Conservation (phyloP, 2,329 filamentous ascomycete species). For the Xylaria sp. region DNA sequence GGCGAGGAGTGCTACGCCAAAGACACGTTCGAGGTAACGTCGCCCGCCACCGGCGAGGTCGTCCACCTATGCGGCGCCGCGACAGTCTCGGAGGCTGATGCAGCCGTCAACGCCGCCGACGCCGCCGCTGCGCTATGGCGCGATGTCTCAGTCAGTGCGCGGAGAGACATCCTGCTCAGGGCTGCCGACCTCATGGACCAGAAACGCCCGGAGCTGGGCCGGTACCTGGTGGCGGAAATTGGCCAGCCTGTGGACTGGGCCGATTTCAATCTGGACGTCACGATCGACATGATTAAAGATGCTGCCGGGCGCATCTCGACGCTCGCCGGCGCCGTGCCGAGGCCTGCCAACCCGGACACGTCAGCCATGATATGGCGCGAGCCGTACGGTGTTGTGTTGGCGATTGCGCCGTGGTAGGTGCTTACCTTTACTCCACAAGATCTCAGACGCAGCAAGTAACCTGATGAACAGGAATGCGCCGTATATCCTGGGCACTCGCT, state of each 20-base stretch:
- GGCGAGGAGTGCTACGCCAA: conserved; percentile 58
- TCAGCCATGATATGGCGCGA: conserved; percentile 76
- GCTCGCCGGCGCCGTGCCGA: conserved; percentile 52
- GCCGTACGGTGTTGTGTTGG: conserved; percentile 81
- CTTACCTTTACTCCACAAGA: background rate
- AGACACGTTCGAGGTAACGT: conserved; percentile 66
- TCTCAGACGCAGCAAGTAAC: background rate
- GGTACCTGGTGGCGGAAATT: conserved; percentile 67
- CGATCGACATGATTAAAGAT: conserved; percentile 55
- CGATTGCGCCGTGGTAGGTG: conserved; percentile 81
- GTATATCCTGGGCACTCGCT: conserved; percentile 55
- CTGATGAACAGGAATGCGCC: conserved; percentile 55
- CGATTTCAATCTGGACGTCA: conserved; percentile 54
- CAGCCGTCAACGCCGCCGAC: conserved; percentile 37
- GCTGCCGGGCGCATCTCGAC: conserved; percentile 56
- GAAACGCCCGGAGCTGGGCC: conserved; percentile 65
- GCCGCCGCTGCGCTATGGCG: conserved; percentile 36
- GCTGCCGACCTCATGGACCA: conserved; percentile 72
- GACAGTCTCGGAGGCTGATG: conserved; percentile 52
- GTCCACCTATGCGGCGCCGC: conserved; percentile 67
- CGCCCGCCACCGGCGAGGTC: conserved; percentile 64
- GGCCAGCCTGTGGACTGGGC: conserved; percentile 55
- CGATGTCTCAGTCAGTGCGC: conserved; percentile 61
- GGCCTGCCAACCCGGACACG: conserved; percentile 57
- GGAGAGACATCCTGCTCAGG: conserved; percentile 76